Base-by-base conservation (phyloP, 2,329 filamentous ascomycete species). In the Claviceps sp. region DNA sequence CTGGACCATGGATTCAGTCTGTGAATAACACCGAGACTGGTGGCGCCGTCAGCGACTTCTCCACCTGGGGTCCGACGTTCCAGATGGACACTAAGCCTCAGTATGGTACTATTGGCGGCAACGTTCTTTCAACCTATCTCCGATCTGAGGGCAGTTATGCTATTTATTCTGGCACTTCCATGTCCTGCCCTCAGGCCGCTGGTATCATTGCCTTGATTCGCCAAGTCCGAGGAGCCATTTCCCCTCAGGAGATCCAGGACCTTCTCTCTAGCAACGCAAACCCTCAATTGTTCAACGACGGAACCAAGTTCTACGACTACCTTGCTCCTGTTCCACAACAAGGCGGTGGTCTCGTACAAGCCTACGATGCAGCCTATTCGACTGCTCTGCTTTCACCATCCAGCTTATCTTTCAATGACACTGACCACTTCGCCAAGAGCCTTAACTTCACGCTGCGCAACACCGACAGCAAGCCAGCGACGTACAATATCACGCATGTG, bases 361-460 rank as follows among this genome's bases (percentile, higher is more conserved):
- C 78, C 5, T 75, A 75, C 55, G 76, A 81, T 53, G 77, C 79
- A 3, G 76, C 79, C 5, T 72, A 76, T 57, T 68, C 75, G 16
- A 77, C 70, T 2, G 73, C 74, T 2, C 60, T 77, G 11, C 66
- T 84, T 20, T 74, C 72, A 58, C 72, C 71, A 8, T 76, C 76
- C n/a, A 78, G 74, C 61, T 64, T 85, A 14, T 73, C 77, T 4
- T 82, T 84, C 66, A 84, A 84, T 61, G 81, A 85, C 61, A 81
- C 79, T 0, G 76, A 78, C 56, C 62, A 83, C 67, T 74, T 81
- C 55, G 62, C 63, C 46, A 63, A 68, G 11, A 67, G 66, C 2
- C 66, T 73, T 43, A 72, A 73, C 55, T 80, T 84, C 60, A 73
- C 69, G 40, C 70, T 85, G 56, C 70, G 64, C 58, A 85, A 84